A percentile compares a stretch with the other conserved stretches of the same genome.
Evolutionary conservation across 2,329 filamentous ascomycete genomes (phyloP).

Genomic region (Blastomyces silverae): DNA sequence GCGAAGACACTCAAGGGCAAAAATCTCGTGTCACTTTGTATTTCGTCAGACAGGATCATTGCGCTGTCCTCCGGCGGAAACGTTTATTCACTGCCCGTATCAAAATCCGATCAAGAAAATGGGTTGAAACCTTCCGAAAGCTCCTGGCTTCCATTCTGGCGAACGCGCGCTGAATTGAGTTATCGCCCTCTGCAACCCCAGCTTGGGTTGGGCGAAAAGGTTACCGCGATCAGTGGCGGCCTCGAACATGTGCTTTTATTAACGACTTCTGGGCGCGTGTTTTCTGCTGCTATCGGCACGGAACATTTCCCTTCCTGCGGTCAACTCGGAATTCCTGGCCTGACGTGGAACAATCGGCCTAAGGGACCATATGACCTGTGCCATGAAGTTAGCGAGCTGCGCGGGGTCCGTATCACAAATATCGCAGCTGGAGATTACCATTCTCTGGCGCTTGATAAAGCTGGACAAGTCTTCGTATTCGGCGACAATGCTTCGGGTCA

Average conservation of each 20-base stretch:
- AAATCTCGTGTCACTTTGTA: conserved; percentile 64
- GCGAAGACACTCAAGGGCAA: conserved; percentile 71
- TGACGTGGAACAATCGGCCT: conserved; percentile 73
- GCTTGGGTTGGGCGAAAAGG: conserved; percentile 62
- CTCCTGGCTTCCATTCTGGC: conserved; percentile 72
- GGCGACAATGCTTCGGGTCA: conserved; percentile 92
- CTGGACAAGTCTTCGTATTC: conserved; percentile 75
- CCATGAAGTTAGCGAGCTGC: conserved; percentile 67
- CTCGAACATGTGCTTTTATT: conserved; percentile 80
- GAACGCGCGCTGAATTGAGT: conserved; percentile 51
- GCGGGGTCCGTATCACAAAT: conserved; percentile 62
- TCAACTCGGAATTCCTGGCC: conserved; percentile 77
- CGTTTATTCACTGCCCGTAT: conserved; percentile 78
- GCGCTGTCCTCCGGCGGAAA: conserved; percentile 66
- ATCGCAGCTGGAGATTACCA: conserved; percentile 84
- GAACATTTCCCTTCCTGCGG: conserved; percentile 72
- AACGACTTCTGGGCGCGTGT: conserved; percentile 77
- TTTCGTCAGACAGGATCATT: conserved; percentile 78
- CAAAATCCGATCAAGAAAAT: conserved; percentile 60
- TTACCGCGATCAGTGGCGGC: conserved; percentile 68
- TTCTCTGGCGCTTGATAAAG: conserved; percentile 67
- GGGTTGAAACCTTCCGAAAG: conserved; percentile 59
- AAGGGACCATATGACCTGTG: conserved; percentile 71
- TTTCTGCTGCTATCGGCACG: conserved; percentile 75
- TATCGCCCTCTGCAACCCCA: conserved; percentile 67